phyloP scores from a whole-genome alignment of 495 filamentous ascomycete genomes.

The Talaromyces trachyspermus region DNA sequence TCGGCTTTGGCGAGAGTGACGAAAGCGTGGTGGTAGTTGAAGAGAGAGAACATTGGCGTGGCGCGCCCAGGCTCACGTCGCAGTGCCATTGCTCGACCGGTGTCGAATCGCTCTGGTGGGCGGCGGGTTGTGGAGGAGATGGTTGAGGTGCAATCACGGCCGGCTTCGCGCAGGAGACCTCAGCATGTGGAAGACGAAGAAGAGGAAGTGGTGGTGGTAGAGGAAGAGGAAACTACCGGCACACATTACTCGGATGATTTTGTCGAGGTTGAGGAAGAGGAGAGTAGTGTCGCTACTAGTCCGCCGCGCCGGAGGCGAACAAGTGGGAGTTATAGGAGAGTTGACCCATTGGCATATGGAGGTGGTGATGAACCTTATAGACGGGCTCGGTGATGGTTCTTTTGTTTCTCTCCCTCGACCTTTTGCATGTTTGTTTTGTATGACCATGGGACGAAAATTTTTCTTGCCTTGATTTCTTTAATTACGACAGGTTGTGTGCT shows the following conservation, averaged over 20 bases:
- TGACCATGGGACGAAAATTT: too few species aligned
- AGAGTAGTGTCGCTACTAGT: slow-evolving; percentile 6
- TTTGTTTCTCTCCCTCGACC: background rate
- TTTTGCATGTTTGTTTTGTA: background rate
- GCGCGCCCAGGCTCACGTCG: slow-evolving; percentile 14
- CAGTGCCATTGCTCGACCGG: slow-evolving; percentile 9
- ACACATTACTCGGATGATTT: slow-evolving; percentile 8
- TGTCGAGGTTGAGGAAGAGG: slow-evolving; percentile 11
- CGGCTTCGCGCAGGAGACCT: slow-evolving; percentile 11
- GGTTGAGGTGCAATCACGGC: slow-evolving; percentile 18
- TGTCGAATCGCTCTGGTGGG: slow-evolving; percentile 21
- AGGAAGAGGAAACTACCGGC: slow-evolving; percentile 30
- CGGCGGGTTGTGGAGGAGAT: slow-evolving; percentile 21
- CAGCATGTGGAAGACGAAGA: slow-evolving; percentile 17
- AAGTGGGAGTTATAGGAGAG: slow-evolving; percentile 19
- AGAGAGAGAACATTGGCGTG: slow-evolving; percentile 17
- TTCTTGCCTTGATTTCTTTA: too few species aligned
- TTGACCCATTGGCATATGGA: slow-evolving; percentile 27
- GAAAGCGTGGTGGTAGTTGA: slow-evolving; percentile 15
- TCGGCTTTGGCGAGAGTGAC: slow-evolving; percentile 42
- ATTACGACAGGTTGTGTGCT: too few species aligned
- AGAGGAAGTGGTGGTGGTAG: slow-evolving; percentile 33
- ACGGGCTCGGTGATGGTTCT: background rate
- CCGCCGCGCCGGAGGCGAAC: slow-evolving; percentile 8
- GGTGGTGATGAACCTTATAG: slow-evolving; percentile 20